phyloP scores from a whole-genome alignment of 2,329 filamentous ascomycete species.

The Corniculantispora saksenae region DNA sequence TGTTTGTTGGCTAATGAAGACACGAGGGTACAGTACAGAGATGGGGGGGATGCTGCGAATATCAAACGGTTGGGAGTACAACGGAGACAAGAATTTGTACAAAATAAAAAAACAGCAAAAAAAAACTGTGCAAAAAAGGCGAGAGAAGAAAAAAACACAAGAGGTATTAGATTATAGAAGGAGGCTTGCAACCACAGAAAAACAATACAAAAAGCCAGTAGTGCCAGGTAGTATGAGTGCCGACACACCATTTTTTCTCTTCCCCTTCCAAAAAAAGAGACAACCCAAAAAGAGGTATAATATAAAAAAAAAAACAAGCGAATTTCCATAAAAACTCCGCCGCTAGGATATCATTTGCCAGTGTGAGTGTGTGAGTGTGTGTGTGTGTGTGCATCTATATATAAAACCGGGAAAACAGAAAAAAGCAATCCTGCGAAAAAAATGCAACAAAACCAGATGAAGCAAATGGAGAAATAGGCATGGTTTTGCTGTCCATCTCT shows the following conservation, averaged over 20 bases:
- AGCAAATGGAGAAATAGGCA: not conserved
- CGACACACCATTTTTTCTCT: too few relatives aligned
- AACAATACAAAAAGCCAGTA: not conserved
- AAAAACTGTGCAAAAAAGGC: not conserved
- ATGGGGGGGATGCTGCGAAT: too few relatives aligned
- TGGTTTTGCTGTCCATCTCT: not conserved
- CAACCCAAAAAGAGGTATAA: too few relatives aligned
- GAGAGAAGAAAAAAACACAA: not conserved
- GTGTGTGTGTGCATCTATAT: conserved; percentile 11
- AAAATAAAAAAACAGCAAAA: too few relatives aligned
- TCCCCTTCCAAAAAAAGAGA: too few relatives aligned
- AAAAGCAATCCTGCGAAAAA: not conserved
- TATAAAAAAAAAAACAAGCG: not conserved
- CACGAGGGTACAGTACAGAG: too few relatives aligned
- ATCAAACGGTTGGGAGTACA: too few relatives aligned
- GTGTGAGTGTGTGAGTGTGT: not conserved
- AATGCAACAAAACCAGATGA: not conserved
- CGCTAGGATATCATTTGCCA: conserved; percentile 19
- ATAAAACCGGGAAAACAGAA: not conserved
- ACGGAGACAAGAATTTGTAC: too few relatives aligned
- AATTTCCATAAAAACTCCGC: conserved; percentile 14
- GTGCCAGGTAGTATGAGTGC: too few relatives aligned
- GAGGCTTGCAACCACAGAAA: not conserved
- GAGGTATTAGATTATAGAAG: not conserved
- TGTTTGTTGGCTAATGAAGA: too few relatives aligned